Evolutionary conservation across 1,284 basidiomycete species (phyloP), one percentile per base, ranked within the genome.

Genomic region (Leucoagaricus sp.): DNA sequence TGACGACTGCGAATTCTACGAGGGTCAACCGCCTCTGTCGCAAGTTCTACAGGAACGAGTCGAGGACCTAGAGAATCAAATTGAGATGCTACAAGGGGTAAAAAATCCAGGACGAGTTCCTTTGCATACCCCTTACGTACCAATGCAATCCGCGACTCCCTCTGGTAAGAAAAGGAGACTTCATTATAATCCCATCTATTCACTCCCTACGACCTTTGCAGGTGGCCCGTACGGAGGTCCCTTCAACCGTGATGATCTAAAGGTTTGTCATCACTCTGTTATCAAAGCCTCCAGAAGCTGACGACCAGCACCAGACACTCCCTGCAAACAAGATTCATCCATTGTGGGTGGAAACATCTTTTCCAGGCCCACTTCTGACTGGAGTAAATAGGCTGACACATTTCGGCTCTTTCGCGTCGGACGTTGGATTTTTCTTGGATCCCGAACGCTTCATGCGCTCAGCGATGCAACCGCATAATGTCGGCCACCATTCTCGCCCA

Each of bases 371-470:
- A n/a, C n/a, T n/a, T n/a, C n/a, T n/a, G n/a, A n/a, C n/a, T n/a
- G n/a, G n/a, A n/a, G n/a, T n/a, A n/a, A n/a, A n/a, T 60, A 78
- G 72, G 33, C 60, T 76, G 19, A 62, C 68, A 23, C 60, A 65
- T 13, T 77, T 80, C 61, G 57, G 74, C 29, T 64, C 67, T 19
- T 69, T 77, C 51, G 65, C 69, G 21, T 66, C 67, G 21, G 68
- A 73, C 31, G 69, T 75, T 48, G 75, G 76, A 2, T 77, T 78
- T 54, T 78, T 79, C 64, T 65, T 79, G n/a, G 64, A 77, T 59
- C 58, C 65, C 15, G 56, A 65, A 10, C 70, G 72, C 26, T 76
- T 78, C 55, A 58, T 72, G 17, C 29, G 61, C 59, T 50, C 61
- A 59, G 49, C 65, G 68, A 31, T 67, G 34, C 59, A 55, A 38